Conservation (phyloP, 2,329 filamentous ascomycete species). For the Polytolypa hystricis region DNA sequence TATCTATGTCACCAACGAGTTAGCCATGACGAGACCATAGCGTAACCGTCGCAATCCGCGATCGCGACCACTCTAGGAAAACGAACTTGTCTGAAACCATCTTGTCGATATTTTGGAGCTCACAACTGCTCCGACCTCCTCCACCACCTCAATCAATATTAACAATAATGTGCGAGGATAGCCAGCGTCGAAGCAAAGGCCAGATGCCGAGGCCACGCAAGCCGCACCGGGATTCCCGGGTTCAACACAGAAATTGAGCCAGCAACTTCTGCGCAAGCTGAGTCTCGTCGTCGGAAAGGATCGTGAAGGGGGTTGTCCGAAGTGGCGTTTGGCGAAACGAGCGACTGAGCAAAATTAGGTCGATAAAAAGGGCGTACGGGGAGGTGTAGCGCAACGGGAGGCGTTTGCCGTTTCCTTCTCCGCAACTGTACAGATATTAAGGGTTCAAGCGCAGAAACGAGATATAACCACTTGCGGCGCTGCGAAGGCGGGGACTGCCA, state of each 20-base stretch:
- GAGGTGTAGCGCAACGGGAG: too few relatives aligned
- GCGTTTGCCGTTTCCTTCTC: too few relatives aligned
- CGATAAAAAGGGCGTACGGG: too few relatives aligned
- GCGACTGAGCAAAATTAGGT: too few relatives aligned
- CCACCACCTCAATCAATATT: constrained; percentile 3
- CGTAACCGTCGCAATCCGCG: constrained; percentile 5
- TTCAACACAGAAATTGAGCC: constrained; percentile 3
- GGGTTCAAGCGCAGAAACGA: too few relatives aligned
- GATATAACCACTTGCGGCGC: too few relatives aligned
- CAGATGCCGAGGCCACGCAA: too few relatives aligned
- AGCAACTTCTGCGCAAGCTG: constrained; percentile 3
- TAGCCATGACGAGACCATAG: constrained; percentile 1
- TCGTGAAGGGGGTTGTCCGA: not conserved
- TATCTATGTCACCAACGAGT: constrained; percentile 24
- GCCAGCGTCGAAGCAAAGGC: too few relatives aligned
- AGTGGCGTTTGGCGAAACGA: not conserved
- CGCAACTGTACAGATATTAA: too few relatives aligned
- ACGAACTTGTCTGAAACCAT: constrained; percentile 36
- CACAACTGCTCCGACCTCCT: constrained; percentile 24
- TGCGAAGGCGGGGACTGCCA: constrained; percentile 1
- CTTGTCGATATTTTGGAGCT: constrained; percentile 21
- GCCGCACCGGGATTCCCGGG: not conserved
- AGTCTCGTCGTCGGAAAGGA: not conserved
- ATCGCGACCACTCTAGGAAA: constrained; percentile 11
- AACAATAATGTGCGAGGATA: too few relatives aligned